Conservation (phyloP, 441 rosid species). For the Raphanus hybrid region DNA sequence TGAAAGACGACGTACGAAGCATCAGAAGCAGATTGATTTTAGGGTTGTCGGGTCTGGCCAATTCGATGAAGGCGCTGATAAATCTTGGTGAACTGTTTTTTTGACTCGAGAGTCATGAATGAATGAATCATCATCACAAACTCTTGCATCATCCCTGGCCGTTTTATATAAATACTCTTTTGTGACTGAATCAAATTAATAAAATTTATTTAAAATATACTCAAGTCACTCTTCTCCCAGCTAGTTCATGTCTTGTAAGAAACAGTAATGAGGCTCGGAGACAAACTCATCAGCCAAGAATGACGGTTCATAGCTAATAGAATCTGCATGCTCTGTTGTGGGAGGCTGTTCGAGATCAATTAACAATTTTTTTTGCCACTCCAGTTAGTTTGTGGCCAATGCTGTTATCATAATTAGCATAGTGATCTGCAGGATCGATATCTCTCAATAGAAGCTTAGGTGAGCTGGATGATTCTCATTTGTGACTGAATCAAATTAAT, state of each 20-base stretch:
- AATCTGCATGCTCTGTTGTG: constrained; percentile 33
- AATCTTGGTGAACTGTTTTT: constrained; percentile 50
- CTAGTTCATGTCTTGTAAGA: constrained; percentile 43
- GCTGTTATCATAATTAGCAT: constrained; percentile 21
- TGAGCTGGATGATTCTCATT: background rate
- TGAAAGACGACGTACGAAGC: constrained; percentile 71
- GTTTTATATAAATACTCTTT: background rate
- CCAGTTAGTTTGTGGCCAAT: constrained; percentile 27
- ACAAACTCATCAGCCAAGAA: constrained; percentile 38
- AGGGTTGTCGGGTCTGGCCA: constrained; percentile 65
- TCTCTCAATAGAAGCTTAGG: constrained; percentile 7
- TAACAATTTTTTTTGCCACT: constrained; percentile 40
- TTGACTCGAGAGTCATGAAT: background rate
- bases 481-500: no score
- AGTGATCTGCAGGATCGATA: constrained; percentile 43
- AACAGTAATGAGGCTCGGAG: constrained; percentile 36
- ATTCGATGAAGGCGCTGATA: constrained; percentile 93
- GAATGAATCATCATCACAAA: background rate
- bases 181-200: background rate
- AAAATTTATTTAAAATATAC: background rate
- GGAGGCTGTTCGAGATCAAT: constrained; percentile 41
- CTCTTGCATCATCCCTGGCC: background rate
- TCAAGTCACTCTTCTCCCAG: constrained; percentile 44
- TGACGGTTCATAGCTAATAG: constrained; percentile 36
- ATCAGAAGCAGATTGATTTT: constrained; percentile 89